Conservation (phyloP, 345 rosid species). For the Citrus cavaleriei region DNA sequence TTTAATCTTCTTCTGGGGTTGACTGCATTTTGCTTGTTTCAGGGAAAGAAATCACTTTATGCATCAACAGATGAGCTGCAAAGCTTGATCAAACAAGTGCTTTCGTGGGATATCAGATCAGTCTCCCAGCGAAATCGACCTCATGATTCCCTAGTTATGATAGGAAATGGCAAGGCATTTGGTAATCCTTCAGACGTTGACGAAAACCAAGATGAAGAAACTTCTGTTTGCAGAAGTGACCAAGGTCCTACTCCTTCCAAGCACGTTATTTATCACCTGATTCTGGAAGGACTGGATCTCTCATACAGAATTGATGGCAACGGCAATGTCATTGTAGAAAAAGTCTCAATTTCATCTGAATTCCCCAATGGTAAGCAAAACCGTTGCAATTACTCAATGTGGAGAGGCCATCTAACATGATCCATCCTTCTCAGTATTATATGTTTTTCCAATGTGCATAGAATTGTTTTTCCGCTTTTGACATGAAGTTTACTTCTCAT, state of each 20-base stretch:
- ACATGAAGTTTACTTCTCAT: background rate
- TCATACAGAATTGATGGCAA: slow-evolving; percentile 58
- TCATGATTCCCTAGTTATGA: slow-evolving; percentile 22
- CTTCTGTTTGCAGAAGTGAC: slow-evolving; percentile 3
- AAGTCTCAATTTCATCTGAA: slow-evolving; percentile 28
- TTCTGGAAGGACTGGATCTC: slow-evolving; percentile 72
- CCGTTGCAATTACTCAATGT: slow-evolving; percentile 21
- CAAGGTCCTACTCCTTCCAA: slow-evolving; percentile 5
- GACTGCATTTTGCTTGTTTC: slow-evolving; percentile 14
- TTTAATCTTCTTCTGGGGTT: background rate
- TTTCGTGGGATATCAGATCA: slow-evolving; percentile 95
- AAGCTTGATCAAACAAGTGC: slow-evolving; percentile 63
- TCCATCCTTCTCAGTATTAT: background rate
- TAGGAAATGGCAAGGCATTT: slow-evolving; percentile 6
- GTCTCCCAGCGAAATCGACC: slow-evolving; percentile 68
- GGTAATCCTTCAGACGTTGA: slow-evolving; percentile 17
- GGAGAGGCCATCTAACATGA: slow-evolving; percentile 27
- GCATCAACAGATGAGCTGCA: slow-evolving; percentile 62
- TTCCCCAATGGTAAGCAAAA: slow-evolving; percentile 6
- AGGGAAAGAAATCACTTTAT: slow-evolving; percentile 73
- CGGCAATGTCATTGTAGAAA: slow-evolving; percentile 59
- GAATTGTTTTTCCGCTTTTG: background rate
- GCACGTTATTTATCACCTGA: slow-evolving; percentile 53
- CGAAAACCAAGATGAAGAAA: slow-evolving; percentile 21
- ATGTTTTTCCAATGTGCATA: background rate